phyloP scores from a whole-genome alignment of 495 filamentous ascomycete species.

The Penicillium odoratum region DNA sequence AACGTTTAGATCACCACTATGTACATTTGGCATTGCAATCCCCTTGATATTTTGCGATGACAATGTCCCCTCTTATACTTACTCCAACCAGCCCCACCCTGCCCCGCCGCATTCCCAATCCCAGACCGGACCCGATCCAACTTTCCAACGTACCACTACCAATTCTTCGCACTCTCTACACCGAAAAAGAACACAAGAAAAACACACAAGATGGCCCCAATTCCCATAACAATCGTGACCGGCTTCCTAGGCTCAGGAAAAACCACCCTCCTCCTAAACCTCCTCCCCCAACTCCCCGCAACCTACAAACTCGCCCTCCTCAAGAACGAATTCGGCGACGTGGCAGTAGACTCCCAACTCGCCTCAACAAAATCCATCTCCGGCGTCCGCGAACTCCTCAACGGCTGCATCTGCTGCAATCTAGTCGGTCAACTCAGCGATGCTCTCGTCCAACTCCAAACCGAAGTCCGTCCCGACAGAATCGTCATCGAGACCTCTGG shows the following conservation, averaged over 20 bases:
- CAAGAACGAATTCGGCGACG: conserved; percentile 97
- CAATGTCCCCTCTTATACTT: background rate
- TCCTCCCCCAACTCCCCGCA: conserved; percentile 78
- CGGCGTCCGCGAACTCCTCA: conserved; percentile 88
- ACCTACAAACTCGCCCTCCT: conserved; percentile 86
- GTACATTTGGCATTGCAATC: too few relatives aligned
- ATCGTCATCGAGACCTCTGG: conserved; percentile 94
- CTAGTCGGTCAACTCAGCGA: conserved; percentile 85
- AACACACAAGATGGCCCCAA: conserved; percentile 54
- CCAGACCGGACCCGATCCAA: background rate
- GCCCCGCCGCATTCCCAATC: background rate
- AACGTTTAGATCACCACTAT: background rate
- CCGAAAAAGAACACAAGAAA: background rate
- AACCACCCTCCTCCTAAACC: conserved; percentile 87
- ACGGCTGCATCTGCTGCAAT: conserved; percentile 98
- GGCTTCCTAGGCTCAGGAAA: conserved; percentile 95
- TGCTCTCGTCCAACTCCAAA: conserved; percentile 70
- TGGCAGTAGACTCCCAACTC: conserved; percentile 89
- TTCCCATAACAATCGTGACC: conserved; percentile 90
- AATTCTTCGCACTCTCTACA: background rate
- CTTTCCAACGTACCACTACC: background rate
- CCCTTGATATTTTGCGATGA: too few relatives aligned
- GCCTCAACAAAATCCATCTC: conserved; percentile 77
- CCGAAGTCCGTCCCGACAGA: conserved; percentile 65
- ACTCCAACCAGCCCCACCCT: background rate